Evolutionary conservation across 78 protist species (phyloP), one percentile per base, ranked within the genome.

Genomic region (Parvularia atlantis): DNA sequence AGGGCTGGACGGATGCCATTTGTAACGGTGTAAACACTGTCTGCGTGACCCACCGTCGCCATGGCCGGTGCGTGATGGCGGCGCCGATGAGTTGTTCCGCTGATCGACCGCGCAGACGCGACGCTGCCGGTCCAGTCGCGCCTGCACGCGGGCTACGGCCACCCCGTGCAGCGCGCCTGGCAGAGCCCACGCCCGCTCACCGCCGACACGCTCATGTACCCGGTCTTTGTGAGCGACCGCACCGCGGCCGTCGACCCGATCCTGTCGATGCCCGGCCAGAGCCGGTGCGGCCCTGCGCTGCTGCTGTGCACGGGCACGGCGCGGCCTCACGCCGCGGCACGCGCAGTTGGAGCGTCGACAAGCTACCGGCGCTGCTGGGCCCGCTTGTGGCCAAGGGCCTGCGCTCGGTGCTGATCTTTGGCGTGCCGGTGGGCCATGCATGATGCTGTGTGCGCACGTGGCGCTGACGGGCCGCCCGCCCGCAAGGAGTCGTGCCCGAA

Each of bases 321-420:
- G n/a, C n/a, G n/a, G n/a, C 24, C 30, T 7, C 6, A 1, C 70
- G 1, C 4, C 30, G 28, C 30, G 24, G 30, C 3, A 22, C 24
- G 17, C n/a, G 62, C 30, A n/a, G 66, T 31, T 56, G 39, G 6
- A 58, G 73, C 35, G 59, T 57, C 37, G 78, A 77, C 56, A 44
- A 66, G 9, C 60, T 81, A 0, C 57, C 54, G 30, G 80, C 43
- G 1, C 56, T 73, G 62, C 44, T 87, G 17, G 75, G 40, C 19
- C 91, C 91, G 33, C 60, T 83, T 0, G 88, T 87, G 7, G 75
- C 39, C n/a, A 79, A 76, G 19, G 91, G 91, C 20, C 84, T 87
- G 54, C 53, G 57, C 43, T 52, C 85, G 4, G 73, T 87, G 11
- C 69, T 87, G 17, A 69, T 87, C 43, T 87, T 87, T 73, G 92